phyloP scores from a whole-genome alignment of 495 filamentous ascomycete genomes.

The Lasiosphaeria miniovina region DNA sequence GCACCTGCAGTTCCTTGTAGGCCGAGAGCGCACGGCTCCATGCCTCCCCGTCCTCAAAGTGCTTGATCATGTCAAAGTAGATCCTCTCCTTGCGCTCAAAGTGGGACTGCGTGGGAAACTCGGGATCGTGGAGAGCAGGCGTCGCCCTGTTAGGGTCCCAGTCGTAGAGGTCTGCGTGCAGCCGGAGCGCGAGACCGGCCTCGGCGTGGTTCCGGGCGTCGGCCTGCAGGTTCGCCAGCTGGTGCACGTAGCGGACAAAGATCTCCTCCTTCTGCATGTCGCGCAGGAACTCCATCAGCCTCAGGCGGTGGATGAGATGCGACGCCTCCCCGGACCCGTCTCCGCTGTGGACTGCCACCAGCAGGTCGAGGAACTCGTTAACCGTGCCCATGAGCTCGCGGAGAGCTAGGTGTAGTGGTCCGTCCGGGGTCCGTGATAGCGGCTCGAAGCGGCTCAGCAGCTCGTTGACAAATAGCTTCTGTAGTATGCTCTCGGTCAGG shows the following conservation, averaged over 20 bases:
- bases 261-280: constrained; percentile 98
- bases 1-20: constrained; percentile 83
- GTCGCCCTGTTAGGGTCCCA: constrained; percentile 78
- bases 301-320: constrained; percentile 77
- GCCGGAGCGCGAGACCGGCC: constrained; percentile 82
- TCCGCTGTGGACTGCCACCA: constrained; percentile 86
- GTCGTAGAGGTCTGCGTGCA: constrained; percentile 89
- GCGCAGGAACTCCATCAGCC: constrained; percentile 93
- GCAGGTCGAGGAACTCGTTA: constrained; percentile 85
- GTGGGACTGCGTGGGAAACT: constrained; percentile 76
- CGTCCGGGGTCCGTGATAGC: constrained; percentile 61
- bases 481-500: constrained; percentile 81
- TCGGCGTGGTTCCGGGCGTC: constrained; percentile 78
- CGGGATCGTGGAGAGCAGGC: constrained; percentile 65
- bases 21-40: constrained; percentile 89
- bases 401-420: constrained; percentile 73
- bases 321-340: constrained; percentile 73
- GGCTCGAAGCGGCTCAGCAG: constrained; percentile 76
- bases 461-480: constrained; percentile 90
- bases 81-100: constrained; percentile 93
- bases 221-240: constrained; percentile 76
- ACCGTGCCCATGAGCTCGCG: constrained; percentile 76
- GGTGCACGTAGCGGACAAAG: constrained; percentile 94
- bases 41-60: constrained; percentile 87
- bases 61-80: constrained; percentile 90